These are phyloP conservation scores for Solanum chilense DNA, from an alignment of 257 asterid species.

Conservation along the genomic window DNA sequence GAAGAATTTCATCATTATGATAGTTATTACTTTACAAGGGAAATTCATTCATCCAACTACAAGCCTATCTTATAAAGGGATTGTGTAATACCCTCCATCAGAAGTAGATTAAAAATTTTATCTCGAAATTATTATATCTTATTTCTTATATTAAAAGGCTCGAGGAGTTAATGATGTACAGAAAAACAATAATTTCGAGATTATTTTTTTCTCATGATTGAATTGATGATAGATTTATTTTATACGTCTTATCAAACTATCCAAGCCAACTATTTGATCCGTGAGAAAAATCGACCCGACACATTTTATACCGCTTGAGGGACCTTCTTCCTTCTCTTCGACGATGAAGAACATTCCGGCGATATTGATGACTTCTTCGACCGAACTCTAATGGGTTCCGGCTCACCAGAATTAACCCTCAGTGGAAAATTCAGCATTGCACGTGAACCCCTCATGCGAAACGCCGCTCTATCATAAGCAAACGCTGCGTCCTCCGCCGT, in stretches of 20 bases:
- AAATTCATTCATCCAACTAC: background rate
- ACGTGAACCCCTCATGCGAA: slow-evolving; percentile 34
- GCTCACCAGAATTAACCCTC: slow-evolving; percentile 30
- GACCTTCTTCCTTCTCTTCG: slow-evolving; percentile 13
- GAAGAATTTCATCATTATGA: background rate
- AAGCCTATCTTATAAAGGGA: background rate
- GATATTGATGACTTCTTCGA: slow-evolving; percentile 2
- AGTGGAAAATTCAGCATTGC: slow-evolving; percentile 33
- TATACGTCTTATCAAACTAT: background rate
- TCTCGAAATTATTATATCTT: too few relatives aligned
- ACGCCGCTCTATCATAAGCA: slow-evolving; percentile 36
- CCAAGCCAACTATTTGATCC: background rate
- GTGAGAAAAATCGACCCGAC: background rate
- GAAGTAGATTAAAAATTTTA: too few relatives aligned
- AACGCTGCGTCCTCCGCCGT: slow-evolving; percentile 37
- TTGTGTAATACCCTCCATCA: too few relatives aligned
- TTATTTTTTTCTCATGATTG: background rate
- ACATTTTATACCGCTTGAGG: background rate
- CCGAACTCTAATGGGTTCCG: slow-evolving; percentile 23
- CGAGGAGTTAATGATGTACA: background rate
- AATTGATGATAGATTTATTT: background rate
- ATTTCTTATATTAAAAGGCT: background rate
- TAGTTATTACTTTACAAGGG: background rate
- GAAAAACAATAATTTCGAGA: background rate
- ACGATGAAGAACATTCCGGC: background rate